phyloP scores from a whole-genome alignment of 1,139 yeast genomes.

The Pichia sp. region DNA sequence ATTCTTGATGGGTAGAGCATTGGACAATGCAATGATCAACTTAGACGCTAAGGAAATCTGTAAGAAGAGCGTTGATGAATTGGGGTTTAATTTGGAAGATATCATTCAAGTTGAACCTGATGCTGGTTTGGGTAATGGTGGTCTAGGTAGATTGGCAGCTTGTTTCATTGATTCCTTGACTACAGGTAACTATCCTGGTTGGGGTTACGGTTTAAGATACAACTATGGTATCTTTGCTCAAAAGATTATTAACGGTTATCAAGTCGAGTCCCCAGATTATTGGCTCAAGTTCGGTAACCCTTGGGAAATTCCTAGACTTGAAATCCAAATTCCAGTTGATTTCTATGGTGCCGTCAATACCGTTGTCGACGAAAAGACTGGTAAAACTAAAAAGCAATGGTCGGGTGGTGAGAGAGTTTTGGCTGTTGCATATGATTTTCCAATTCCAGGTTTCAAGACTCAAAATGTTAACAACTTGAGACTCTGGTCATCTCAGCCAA shows the following conservation, averaged over 20 bases:
- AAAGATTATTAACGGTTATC: conserved; percentile 85
- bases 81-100: conserved; percentile 87
- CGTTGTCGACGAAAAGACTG: conserved; percentile 40
- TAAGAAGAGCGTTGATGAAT: conserved; percentile 56
- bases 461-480: conserved; percentile 82
- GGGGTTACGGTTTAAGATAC: conserved; percentile 95
- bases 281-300: conserved; percentile 88
- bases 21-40: conserved; percentile 90
- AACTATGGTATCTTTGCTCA: conserved; percentile 93
- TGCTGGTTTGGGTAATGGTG: conserved; percentile 94
- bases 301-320: conserved; percentile 86
- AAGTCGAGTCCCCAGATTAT: conserved; percentile 90
- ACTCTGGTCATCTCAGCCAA: conserved; percentile 87
- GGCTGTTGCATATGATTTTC: conserved; percentile 91
- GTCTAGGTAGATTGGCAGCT: conserved; percentile 91
- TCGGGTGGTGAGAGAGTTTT: conserved; percentile 82
- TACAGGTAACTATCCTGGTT: conserved; percentile 82
- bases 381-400: conserved; percentile 60
- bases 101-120: conserved; percentile 83
- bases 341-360: conserved; percentile 73
- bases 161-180: conserved; percentile 89
- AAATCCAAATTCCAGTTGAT: conserved; percentile 88
- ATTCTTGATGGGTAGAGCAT: conserved; percentile 91
- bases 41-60: conserved; percentile 37
- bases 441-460: conserved; percentile 87